Conservation (phyloP, 371 early-diverging fungal species). For the Cokeromyces recurvatus region DNA sequence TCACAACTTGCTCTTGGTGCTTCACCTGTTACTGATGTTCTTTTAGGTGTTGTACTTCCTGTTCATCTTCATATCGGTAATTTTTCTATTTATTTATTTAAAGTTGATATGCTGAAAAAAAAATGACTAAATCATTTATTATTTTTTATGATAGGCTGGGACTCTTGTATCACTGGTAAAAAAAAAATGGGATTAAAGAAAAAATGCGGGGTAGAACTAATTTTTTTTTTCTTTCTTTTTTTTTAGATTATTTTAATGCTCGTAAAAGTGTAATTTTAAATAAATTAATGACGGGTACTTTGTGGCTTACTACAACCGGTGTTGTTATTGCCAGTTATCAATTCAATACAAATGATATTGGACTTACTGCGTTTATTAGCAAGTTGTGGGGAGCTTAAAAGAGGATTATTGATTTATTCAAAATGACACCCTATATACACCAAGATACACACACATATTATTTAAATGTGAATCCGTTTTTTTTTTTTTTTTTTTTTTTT, state of each 20-base stretch:
- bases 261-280: conserved; percentile 65
- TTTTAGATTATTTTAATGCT: conserved; percentile 80
- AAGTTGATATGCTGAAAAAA: too few species aligned
- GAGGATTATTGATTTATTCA: too few species aligned
- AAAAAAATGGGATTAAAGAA: conserved; percentile 6
- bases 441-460: too few species aligned
- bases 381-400: conserved; percentile 87
- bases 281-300: conserved; percentile 55
- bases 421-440: too few species aligned
- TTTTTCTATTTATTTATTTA: too few species aligned
- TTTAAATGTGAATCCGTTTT: too few species aligned
- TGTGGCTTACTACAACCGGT: conserved; percentile 68
- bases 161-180: conserved; percentile 56
- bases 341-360: conserved; percentile 94
- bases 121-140: too few species aligned
- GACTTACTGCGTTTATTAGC: conserved; percentile 83
- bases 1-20: conserved; percentile 76
- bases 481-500: too few species aligned
- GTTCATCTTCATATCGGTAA: conserved; percentile 86
- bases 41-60: conserved; percentile 85
- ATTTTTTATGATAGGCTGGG: conserved; percentile 34
- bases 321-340: conserved; percentile 84
- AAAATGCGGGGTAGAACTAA: conserved; percentile 20
- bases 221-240: conserved; percentile 9
- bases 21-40: conserved; percentile 81